Percentiles rank a stretch among this genome's conserved stretches.
Conservation (phyloP, 1,284 basidiomycete genomes). For the Puccinia polysora region DNA sequence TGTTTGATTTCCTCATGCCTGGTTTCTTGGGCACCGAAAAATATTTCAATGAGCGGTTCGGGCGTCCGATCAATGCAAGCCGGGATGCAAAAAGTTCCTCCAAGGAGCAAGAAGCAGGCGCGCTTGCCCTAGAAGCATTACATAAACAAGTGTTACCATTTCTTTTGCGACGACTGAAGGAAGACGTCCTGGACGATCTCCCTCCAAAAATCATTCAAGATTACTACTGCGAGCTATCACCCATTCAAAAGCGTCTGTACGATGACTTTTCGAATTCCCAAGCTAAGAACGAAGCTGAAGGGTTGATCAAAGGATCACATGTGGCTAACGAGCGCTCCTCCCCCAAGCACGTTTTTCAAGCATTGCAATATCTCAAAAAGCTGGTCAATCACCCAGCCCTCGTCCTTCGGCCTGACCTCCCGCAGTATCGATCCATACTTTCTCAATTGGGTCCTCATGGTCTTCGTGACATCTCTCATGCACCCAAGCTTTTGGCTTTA, state of each 20-base stretch:
- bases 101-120: slow-evolving; percentile 87
- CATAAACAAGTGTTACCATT: slow-evolving; percentile 99
- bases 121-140: slow-evolving; percentile 85
- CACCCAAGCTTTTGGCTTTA: slow-evolving; percentile 88
- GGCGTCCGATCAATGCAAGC: slow-evolving; percentile 91
- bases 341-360: slow-evolving; percentile 89
- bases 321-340: slow-evolving; percentile 55
- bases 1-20: slow-evolving; percentile 99
- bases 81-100: slow-evolving; percentile 81
- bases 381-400: slow-evolving; percentile 94
- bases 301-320: slow-evolving; percentile 40
- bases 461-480: slow-evolving; percentile 76
- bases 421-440: slow-evolving; percentile 64
- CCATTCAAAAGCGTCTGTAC: slow-evolving; percentile 85
- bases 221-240: slow-evolving; percentile 95
- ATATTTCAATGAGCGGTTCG: slow-evolving; percentile 93
- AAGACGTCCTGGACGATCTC: slow-evolving; percentile 91
- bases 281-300: slow-evolving; percentile 54
- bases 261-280: slow-evolving; percentile 80
- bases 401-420: slow-evolving; percentile 67
- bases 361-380: slow-evolving; percentile 92
- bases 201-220: slow-evolving; percentile 99
- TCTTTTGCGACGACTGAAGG: slow-evolving; percentile 89
- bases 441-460: slow-evolving; percentile 57
- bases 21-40: slow-evolving; percentile 92